A percentile compares a stretch with the other conserved stretches of the same genome.
Evolutionary conservation across 176 grass and related monocot genomes (phyloP).

Genomic region (Oryza australiensis): DNA sequence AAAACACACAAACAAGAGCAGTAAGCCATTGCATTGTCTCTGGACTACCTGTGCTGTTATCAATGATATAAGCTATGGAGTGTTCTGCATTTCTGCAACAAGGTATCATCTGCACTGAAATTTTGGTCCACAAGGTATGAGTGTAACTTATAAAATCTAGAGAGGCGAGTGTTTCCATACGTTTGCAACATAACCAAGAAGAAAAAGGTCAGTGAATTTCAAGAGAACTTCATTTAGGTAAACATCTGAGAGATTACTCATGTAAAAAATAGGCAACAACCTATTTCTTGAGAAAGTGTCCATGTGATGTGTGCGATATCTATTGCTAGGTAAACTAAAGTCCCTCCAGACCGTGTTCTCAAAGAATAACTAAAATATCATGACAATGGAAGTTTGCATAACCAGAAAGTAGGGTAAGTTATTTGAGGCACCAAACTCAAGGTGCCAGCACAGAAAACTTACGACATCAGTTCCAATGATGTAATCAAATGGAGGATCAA

Average conservation of each 20-base stretch:
- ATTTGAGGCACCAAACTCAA: neutral
- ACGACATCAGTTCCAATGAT: constrained; percentile 97
- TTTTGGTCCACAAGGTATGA: neutral
- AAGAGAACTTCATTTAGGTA: neutral
- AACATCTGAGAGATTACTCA: neutral
- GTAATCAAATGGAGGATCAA: constrained; percentile 90
- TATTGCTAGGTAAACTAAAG: neutral
- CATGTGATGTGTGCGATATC: neutral
- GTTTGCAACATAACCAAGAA: neutral
- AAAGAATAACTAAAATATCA: neutral
- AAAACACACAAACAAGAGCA: neutral
- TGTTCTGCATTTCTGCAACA: neutral
- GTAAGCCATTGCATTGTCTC: neutral
- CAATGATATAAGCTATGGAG: too few species aligned
- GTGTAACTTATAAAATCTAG: constrained; percentile 7
- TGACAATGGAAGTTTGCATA: neutral
- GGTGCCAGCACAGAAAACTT: constrained; percentile 35
- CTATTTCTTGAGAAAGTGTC: neutral
- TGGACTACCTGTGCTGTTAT: neutral
- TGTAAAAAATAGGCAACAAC: neutral
- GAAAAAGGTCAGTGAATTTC: neutral
- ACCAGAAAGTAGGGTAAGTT: neutral
- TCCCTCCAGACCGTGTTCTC: neutral
- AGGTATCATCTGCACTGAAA: neutral
- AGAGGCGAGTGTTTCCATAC: neutral